Conservation (phyloP, 202 grass and related monocot genomes). For the Schoenoplectus tabernaemontani region DNA sequence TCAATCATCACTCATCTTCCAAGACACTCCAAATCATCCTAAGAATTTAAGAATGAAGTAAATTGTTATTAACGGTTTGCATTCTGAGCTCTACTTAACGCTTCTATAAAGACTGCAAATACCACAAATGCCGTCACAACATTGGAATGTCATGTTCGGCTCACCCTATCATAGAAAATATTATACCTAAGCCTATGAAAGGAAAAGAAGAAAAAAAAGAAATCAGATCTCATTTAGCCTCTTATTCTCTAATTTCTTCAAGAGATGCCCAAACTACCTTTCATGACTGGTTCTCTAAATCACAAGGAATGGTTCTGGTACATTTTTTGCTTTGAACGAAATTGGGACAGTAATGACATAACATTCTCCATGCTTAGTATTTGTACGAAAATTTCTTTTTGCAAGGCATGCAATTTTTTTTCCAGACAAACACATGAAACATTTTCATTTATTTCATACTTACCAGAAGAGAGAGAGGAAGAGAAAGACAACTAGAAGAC, state of each 20-base stretch:
- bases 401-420: not conserved
- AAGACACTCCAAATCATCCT: conserved; percentile 96
- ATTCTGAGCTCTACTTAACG: not conserved
- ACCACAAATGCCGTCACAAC: not conserved
- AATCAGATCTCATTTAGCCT: not conserved
- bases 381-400: not conserved
- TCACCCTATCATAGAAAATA: not conserved
- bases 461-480: conserved; percentile 92
- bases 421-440: not conserved
- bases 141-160: not conserved
- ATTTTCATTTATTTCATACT: not conserved
- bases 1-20: conserved; percentile 56
- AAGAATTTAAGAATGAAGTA: conserved; percentile 16
- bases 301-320: not conserved
- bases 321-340: not conserved
- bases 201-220: not conserved
- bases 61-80: not conserved
- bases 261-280: not conserved
- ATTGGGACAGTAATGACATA: too few species aligned
- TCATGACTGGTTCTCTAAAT: not conserved
- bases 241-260: not conserved
- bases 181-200: not conserved
- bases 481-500: conserved; percentile 59
- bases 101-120: not conserved
- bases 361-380: not conserved